Base-by-base conservation (phyloP, 495 filamentous ascomycete genomes). In the Tuber melanosporum region DNA sequence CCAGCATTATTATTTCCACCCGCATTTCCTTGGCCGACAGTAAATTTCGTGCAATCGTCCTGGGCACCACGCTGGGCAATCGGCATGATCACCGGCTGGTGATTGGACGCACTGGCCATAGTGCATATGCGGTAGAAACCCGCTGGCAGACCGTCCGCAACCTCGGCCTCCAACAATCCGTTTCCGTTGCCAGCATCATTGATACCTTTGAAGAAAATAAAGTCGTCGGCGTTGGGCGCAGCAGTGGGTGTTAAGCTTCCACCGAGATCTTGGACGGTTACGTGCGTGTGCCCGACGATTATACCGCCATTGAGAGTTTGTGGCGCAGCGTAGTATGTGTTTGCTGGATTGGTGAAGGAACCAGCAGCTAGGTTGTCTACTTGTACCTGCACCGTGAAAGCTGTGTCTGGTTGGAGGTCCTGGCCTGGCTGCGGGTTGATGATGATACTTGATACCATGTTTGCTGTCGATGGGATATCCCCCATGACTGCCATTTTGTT, bases 21-120 rank as follows among this genome's bases (percentile, higher is more conserved):
- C 71, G 79, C 81, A 47, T 80, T 73, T 52, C 80, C 83, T 45
- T 77, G 74, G 57, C 81, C 80, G 52, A 85, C 84, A 43, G 86
- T 87, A 83, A 93, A 93, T 82, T 90, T 89, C 71, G 86, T 86
- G 84, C 91, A 93, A 81, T 93, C 91, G 79, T 93, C 91, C 80
- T 92, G 89, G 45, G 90, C 85, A 81, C 91, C 91, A 83, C 91
- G 89, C 84, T 92, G 91, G 73, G 91, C 91, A 71, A 93, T 89
- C 66, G 91, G 91, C 91, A 93, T 93, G 46, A 92, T 82, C 19
- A 92, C 91, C 72, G 91, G 91, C 84, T 93, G 91, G 85, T 93
- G 91, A 85, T 92, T 93, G 75, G 87, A 86, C n/a, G 91, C 85
- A 69, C 87, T 85, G 47, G 87, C 87, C 88, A 93, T 89, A 77